A percentile compares a stretch with the other conserved stretches of the same genome.
Conservation (phyloP, 139 green algal species). For the Picocystis salinarum region DNA sequence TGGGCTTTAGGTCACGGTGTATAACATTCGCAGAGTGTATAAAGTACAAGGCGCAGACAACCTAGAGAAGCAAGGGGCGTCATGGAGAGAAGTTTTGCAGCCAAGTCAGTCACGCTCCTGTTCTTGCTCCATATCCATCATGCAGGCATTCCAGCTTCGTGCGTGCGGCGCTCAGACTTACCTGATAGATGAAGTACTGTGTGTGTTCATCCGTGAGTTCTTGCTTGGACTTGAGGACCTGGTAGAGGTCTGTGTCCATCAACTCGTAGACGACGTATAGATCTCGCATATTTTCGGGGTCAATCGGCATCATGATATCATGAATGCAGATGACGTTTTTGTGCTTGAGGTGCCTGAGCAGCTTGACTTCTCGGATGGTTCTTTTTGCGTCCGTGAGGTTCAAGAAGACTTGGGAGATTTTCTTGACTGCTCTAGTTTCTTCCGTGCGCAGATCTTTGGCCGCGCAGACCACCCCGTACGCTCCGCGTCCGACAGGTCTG, state of each 20-base stretch:
- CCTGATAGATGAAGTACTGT: constrained; percentile 98
- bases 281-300: constrained; percentile 59
- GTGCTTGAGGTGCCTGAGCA: constrained; percentile 62
- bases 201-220: constrained; percentile 88
- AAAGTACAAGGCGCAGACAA: neutral
- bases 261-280: constrained; percentile 98
- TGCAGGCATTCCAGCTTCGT: too few species aligned
- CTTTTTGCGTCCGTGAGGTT: constrained; percentile 79
- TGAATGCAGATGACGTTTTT: constrained; percentile 65
- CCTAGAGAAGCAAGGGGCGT: too few species aligned
- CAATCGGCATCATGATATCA: constrained; percentile 42
- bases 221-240: constrained; percentile 93
- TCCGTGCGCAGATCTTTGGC: constrained; percentile 43
- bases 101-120: too few species aligned
- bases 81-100: too few species aligned
- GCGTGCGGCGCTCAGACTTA: too few species aligned
- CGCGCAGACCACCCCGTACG: constrained; percentile 93
- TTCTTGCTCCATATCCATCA: too few species aligned
- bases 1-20: constrained; percentile 91
- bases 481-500: constrained; percentile 84
- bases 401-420: constrained; percentile 91
- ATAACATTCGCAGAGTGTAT: constrained; percentile 54
- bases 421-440: constrained; percentile 68
- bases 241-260: constrained; percentile 99
- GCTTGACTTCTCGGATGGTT: constrained; percentile 85